Base-by-base conservation (phyloP, 805 yeast genomes). In the Starmerella floricola region DNA sequence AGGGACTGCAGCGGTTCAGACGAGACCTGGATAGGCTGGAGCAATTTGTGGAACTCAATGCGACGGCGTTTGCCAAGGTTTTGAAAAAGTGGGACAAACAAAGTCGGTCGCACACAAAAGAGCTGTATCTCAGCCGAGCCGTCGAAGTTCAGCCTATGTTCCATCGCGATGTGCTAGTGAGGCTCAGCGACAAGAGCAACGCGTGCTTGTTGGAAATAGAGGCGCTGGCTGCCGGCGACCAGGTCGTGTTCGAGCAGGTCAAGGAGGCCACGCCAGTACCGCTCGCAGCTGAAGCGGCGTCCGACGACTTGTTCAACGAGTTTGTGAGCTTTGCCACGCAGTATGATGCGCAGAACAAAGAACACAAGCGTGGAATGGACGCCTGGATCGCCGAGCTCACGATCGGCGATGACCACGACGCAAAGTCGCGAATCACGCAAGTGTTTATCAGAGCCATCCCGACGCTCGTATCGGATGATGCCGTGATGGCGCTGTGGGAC, bases 51-150 rank as follows among this genome's bases (percentile, higher is more conserved):
- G 96, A 87, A 61, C 69, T 91, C 45, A 91, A 91, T 59, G 95
- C 87, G 55, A 84, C 94, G 0, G 98, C 98, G 12, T 91, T 91
- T 62, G 78, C 93, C 18, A 91, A 91, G 63, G 96, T 85, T 23
- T 72, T 91, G 55, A 91, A 91, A 61, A 91, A 91, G 64, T 91
- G 98, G 98, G 98, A 91, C 63, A 91, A 91, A 62, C 69, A 96
- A 48, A 85, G 95, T 18, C 86, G 88, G 56, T 83, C 95, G 2
- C 94, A 84, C 52, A 86, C 95, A 6, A 86, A 87, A 57, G 98
- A 91, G 58, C 68, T 91, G 39, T 91, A 87, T 58, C 69, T 91
- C 37, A 77, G 85, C 24, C 80, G 95, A 0, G 95, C 95, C 0
- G 94, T 91, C 12, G 85, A 84, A 47, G 95, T 91, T 5, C 98